Evolutionary conservation across 805 yeast species (phyloP).

Genomic region (Kregervanrija pseudodelftensis): DNA sequence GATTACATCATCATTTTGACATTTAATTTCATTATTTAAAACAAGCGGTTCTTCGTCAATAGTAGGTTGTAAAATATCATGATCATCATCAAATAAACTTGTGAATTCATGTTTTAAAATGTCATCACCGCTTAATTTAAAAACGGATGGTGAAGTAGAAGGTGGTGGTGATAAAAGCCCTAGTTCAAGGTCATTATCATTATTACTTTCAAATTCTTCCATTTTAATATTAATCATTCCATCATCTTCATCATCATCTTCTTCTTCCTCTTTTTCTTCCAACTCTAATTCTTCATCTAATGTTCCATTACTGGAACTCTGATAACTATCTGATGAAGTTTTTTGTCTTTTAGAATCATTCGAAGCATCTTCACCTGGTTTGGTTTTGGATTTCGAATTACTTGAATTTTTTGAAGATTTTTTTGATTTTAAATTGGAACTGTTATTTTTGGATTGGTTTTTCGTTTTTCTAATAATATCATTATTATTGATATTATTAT

Average conservation of each 20-base stretch:
- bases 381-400: too few relatives aligned
- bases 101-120: slow-evolving; percentile 22
- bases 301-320: too few relatives aligned
- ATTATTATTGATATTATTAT: neutral
- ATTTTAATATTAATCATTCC: neutral
- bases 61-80: neutral
- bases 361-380: too few relatives aligned
- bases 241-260: slow-evolving; percentile 3
- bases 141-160: slow-evolving; percentile 26
- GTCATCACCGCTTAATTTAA: slow-evolving; percentile 21
- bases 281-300: too few relatives aligned
- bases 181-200: neutral
- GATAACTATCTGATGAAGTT: too few relatives aligned
- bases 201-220: slow-evolving; percentile 2
- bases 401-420: too few relatives aligned
- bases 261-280: slow-evolving; percentile 4
- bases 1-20: slow-evolving; percentile 11
- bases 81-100: slow-evolving; percentile 12
- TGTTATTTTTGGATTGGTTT: too few relatives aligned
- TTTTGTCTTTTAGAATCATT: too few relatives aligned
- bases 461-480: neutral
- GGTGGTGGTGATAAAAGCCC: slow-evolving; percentile 22
- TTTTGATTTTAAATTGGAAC: too few relatives aligned
- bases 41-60: slow-evolving; percentile 6
- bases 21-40: slow-evolving; percentile 7